Evolutionary conservation across 441 rosid genomes (phyloP), one percentile per base, ranked within the genome.

Genomic region (Syzygium malaccense): DNA sequence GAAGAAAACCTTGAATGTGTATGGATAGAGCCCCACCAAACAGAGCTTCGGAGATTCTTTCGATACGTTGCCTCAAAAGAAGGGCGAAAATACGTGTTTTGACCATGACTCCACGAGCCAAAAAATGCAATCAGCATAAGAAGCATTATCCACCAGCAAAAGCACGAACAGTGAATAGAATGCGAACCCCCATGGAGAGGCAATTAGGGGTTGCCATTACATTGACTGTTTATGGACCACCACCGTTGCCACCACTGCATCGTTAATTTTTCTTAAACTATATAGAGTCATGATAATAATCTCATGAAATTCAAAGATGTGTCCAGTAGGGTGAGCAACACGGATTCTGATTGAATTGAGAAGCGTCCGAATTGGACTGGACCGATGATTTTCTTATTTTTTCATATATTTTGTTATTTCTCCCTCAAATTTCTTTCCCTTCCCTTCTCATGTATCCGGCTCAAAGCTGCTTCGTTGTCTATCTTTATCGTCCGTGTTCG

Each of bases 21-120:
- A 10, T 37, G 51, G 49, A 37, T 20, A 1, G 28, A 37, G 28
- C 23, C 41, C 41, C 51, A 75, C 83, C n/a, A 12, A 75, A 37
- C 17, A 75, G 83, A 71, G 83, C 51, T 37, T 20, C 48, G 12
- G 1, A 75, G 83, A 23, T 37, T 75, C 51, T 37, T 75, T 37
- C n/a, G 12, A 37, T 23, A 3, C 7, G 0, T 30, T 30, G 37
- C 37, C 71, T 64, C 71, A 30, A 64, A 30, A 64, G 33, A 30
- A 30, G 0, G 0, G 11, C 0, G 11, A 18, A 30, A n/a, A 64
- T 64, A 28, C 30, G 68, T 28, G 68, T 14, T 64, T 64, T n/a
- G 75, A 64, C 41, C 37, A 4, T 17, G 75, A 15, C 71, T 30
- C 71, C 71, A n/a, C 37, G 9, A 64, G 20, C 37, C 37, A 28